These are phyloP conservation scores for Limnanthes douglasii DNA, from an alignment of 345 rosid species.

Conservation along the genomic window DNA sequence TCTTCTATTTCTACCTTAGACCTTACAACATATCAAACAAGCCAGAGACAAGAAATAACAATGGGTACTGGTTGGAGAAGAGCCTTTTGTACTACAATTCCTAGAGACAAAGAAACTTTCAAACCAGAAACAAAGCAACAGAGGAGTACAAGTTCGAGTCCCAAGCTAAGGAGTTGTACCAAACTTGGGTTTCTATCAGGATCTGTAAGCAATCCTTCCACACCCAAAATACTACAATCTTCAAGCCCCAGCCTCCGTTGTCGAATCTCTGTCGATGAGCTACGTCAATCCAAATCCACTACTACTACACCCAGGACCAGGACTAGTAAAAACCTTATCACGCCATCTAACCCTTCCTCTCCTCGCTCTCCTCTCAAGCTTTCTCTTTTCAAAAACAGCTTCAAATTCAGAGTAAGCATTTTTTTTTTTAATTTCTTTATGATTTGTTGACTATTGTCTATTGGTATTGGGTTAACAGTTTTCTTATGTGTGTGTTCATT, in stretches of 20 bases:
- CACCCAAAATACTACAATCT: conserved; percentile 31
- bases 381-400: conserved; percentile 64
- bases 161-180: conserved; percentile 35
- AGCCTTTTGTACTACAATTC: conserved; percentile 80
- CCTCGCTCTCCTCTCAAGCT: conserved; percentile 72
- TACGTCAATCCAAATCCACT: conserved; percentile 20
- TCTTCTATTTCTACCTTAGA: neutral
- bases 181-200: conserved; percentile 43
- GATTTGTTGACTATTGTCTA: neutral
- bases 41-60: neutral
- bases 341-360: conserved; percentile 43
- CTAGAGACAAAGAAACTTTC: conserved; percentile 33
- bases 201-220: conserved; percentile 47
- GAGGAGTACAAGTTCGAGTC: conserved; percentile 13
- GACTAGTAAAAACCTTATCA: conserved; percentile 12
- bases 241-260: conserved; percentile 38
- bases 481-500: neutral
- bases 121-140: conserved; percentile 20
- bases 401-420: conserved; percentile 63
- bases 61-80: conserved; percentile 98
- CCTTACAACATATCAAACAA: neutral
- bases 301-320: conserved; percentile 16
- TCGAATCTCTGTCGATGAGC: conserved; percentile 16
- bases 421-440: neutral
- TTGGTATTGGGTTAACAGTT: neutral